phyloP scores from a whole-genome alignment of 2,329 filamentous ascomycete genomes.

The Pseudocercospora musae region DNA sequence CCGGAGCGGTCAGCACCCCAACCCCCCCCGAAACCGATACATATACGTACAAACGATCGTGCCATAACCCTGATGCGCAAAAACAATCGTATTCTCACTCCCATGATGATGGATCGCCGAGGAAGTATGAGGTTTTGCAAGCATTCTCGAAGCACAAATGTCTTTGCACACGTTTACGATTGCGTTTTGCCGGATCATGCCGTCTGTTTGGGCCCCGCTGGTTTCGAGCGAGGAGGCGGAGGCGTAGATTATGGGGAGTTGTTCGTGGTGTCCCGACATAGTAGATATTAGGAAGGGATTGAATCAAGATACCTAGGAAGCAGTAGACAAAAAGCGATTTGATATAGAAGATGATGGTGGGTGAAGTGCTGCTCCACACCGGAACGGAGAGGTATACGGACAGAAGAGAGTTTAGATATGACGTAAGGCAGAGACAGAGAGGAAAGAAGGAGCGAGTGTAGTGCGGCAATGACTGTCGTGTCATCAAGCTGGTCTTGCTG shows the following conservation, averaged over 20 bases:
- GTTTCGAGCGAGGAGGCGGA: too few relatives aligned
- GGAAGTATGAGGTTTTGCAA: slow-evolving; percentile 59
- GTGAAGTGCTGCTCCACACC: neutral
- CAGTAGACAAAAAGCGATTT: too few relatives aligned
- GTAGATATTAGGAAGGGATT: too few relatives aligned
- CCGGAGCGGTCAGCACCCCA: too few relatives aligned
- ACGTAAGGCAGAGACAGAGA: slow-evolving; percentile 1
- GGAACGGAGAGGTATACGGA: neutral
- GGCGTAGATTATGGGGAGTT: too few relatives aligned
- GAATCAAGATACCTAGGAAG: too few relatives aligned
- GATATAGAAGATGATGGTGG: too few relatives aligned
- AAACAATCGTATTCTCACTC: slow-evolving; percentile 64
- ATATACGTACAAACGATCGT: slow-evolving; percentile 55
- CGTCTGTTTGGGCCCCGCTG: neutral
- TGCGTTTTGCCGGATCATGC: slow-evolving; percentile 41
- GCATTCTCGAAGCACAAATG: slow-evolving; percentile 65
- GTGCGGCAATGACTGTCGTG: too few relatives aligned
- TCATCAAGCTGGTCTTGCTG: neutral
- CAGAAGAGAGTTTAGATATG: slow-evolving; percentile 3
- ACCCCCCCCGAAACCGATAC: too few relatives aligned
- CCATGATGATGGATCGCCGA: slow-evolving; percentile 68
- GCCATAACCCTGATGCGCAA: slow-evolving; percentile 58
- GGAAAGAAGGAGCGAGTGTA: neutral
- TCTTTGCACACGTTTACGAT: slow-evolving; percentile 62
- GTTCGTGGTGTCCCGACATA: too few relatives aligned